Percentiles rank a stretch among this genome's conserved stretches.
Conservation (phyloP, 331 rosid genomes). For the Phaseolus coccineus region DNA sequence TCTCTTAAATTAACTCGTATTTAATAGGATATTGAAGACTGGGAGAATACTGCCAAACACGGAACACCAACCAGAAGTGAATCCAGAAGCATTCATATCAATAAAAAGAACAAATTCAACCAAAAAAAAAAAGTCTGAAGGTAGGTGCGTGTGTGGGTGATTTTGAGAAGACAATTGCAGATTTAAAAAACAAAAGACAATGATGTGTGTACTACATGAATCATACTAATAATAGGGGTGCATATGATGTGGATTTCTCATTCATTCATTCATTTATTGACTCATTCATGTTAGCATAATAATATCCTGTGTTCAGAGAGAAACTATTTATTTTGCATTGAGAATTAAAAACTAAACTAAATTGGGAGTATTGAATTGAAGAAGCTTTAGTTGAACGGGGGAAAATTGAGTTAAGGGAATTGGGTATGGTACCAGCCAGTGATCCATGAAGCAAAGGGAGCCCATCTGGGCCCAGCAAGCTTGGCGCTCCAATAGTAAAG, state of each 20-base stretch:
- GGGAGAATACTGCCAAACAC: background rate
- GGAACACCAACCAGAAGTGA: background rate
- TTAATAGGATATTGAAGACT: background rate
- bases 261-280: background rate
- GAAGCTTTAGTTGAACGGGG: background rate
- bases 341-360: background rate
- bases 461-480: conserved; percentile 95
- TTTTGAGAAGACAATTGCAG: background rate
- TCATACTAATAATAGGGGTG: too few species aligned
- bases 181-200: background rate
- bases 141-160: background rate
- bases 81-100: background rate
- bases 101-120: background rate
- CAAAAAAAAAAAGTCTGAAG: background rate
- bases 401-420: background rate
- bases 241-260: background rate
- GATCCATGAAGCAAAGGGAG: conserved; percentile 97
- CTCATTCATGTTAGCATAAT: background rate
- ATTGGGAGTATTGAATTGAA: background rate
- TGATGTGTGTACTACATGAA: background rate
- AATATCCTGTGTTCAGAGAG: background rate
- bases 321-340: background rate
- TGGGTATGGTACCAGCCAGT: conserved; percentile 80
- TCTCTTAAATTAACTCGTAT: background rate
- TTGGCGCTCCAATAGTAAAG: conserved; percentile 98